Evolutionary conservation across 1,139 yeast genomes (phyloP), one percentile per base, ranked within the genome.

Genomic region (Kurtzmaniella quercitrusa): DNA sequence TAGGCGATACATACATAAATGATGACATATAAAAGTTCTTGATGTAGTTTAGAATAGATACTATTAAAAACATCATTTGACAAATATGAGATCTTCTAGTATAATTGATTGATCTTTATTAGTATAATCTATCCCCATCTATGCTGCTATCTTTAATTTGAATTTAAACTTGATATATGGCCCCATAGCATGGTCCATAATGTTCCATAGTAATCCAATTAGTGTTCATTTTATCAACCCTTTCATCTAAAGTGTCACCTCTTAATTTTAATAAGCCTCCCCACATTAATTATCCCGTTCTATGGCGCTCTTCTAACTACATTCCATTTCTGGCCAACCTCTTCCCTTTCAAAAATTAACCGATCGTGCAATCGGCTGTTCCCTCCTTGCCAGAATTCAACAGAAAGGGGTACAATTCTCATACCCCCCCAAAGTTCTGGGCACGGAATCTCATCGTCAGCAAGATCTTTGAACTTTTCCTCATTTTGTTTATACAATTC

Each of bases 301-400:
- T 61, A 88, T 52, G 97, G 95, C 3, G 96, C 89, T 40, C 90
- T 66, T 65, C 97, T 78, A 38, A 71, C 66, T 21, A 84, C 57
- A 38, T 70, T 64, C 95, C 95, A 91, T 33, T 70, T 63, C 1
- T 63, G 72, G 14, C 63, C 66, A 15, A 66, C 56, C 8, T 52
- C 53, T 10, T 77, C 80, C 58, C 94, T 75, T 50, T 77, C 75
- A 63, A 76, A 93, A n/a, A 82, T 78, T 46, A 90, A 72, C 56
- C 98, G 77, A 64, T 93, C 99, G 62, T 93, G 98, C 46, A 91
- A 73, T 62, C 99, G 78, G 57, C 88, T 85, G 47, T 79, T 75
- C 49, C 98, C 80, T 15, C 98, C 98, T 66, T 93, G 98, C 97
- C 98, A 93, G 59, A 93, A 93, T 66, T 93, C 98, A 53, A 93